Percentiles rank a stretch among this genome's conserved stretches.
These are phyloP conservation scores for Excoecaria cochinchinensis DNA, from an alignment of 345 rosid species.

Conservation along the genomic window DNA sequence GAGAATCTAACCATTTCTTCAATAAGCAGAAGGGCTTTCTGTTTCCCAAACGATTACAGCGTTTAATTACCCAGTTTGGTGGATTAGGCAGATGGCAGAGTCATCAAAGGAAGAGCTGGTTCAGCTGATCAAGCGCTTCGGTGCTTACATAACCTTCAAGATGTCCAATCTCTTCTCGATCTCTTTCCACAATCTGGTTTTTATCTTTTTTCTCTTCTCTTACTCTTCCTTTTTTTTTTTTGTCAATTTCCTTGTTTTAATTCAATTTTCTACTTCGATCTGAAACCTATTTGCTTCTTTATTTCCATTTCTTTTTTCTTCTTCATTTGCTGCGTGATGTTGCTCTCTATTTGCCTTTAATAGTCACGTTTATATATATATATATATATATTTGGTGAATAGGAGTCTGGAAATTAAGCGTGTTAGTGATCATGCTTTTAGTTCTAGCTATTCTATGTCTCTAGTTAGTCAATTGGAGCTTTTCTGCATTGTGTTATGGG, in stretches of 20 bases:
- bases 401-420: not conserved
- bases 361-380: too few species aligned
- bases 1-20: not conserved
- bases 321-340: not conserved
- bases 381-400: too few species aligned
- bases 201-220: not conserved
- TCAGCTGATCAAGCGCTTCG: constrained; percentile 83
- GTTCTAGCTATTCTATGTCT: not conserved
- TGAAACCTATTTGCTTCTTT: not conserved
- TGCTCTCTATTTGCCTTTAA: not conserved
- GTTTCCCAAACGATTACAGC: not conserved
- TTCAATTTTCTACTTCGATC: not conserved
- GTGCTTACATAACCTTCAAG: constrained; percentile 73
- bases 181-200: constrained; percentile 68
- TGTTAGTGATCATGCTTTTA: not conserved
- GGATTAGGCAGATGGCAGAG: constrained; percentile 22
- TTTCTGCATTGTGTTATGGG: not conserved
- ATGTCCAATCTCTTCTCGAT: constrained; percentile 64
- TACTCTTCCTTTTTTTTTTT: not conserved
- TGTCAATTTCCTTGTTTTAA: not conserved
- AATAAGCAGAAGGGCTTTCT: not conserved
- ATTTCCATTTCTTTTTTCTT: not conserved
- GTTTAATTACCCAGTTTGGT: not conserved
- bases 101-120: constrained; percentile 76
- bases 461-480: not conserved